Conservation (phyloP, 2,329 filamentous ascomycete species). For the Colletotrichum karsti region DNA sequence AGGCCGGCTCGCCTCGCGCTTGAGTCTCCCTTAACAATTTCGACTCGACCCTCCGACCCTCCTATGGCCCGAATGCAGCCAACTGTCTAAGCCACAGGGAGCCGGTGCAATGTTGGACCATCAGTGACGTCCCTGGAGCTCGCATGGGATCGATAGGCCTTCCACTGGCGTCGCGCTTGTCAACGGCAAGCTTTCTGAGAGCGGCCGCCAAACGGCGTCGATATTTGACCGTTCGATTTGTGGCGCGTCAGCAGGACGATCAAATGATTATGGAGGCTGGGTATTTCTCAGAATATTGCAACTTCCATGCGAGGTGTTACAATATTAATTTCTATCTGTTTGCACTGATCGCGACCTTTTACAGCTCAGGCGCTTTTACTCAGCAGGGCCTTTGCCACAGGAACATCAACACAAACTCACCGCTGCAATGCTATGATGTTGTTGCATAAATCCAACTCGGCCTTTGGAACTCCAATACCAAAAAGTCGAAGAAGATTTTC, state of each 20-base stretch:
- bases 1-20: constrained; percentile 2
- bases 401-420: no score
- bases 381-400: no score
- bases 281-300: no score
- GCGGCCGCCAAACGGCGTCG: not conserved
- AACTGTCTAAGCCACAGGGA: not conserved
- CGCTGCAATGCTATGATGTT: no score
- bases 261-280: no score
- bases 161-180: not conserved
- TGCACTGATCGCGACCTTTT: no score
- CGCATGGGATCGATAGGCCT: not conserved
- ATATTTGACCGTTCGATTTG: not conserved
- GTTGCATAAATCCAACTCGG: no score
- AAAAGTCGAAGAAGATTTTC: no score
- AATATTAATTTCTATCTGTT: no score
- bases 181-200: not conserved
- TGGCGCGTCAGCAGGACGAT: not conserved
- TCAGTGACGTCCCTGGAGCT: not conserved
- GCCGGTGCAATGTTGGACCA: not conserved
- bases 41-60: not conserved
- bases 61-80: not conserved
- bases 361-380: no score
- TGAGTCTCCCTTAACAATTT: not conserved
- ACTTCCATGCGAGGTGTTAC: no score
- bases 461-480: no score